Conservation (phyloP, 164 flowering plant genomes). For the Amborella trichopoda region DNA sequence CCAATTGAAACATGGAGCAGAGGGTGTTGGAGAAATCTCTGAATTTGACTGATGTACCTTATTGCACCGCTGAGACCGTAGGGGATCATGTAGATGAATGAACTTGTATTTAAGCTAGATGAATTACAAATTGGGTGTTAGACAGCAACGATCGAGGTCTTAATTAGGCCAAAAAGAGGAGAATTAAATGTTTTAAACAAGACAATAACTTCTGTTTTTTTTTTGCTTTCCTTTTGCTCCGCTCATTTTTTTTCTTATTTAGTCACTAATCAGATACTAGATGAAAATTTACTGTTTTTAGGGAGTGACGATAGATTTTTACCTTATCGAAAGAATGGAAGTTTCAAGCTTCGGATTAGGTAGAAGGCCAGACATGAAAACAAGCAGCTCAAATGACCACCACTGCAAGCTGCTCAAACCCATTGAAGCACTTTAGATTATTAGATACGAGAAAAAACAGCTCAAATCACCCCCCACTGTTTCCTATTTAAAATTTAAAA, state of each 20-base stretch:
- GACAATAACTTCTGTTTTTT: background rate
- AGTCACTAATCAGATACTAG: too few species aligned
- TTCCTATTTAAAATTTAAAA: too few species aligned
- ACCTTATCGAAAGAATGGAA: constrained; percentile 62
- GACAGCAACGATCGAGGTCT: background rate
- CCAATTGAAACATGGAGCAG: constrained; percentile 8
- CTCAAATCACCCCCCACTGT: too few species aligned
- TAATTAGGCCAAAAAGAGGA: background rate
- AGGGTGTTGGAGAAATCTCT: too few species aligned
- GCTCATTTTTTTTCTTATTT: too few species aligned
- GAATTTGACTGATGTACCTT: too few species aligned
- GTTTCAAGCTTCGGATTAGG: constrained; percentile 57
- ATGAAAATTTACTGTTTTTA: background rate
- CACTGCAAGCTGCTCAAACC: constrained; percentile 34
- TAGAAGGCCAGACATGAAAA: constrained; percentile 49
- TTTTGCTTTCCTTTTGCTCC: too few species aligned
- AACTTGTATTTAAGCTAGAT: constrained; percentile 49
- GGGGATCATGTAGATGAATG: constrained; percentile 45
- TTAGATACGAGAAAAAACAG: too few species aligned
- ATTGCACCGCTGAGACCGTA: constrained; percentile 51
- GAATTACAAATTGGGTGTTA: background rate
- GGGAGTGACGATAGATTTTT: background rate
- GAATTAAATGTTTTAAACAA: background rate
- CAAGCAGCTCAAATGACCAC: constrained; percentile 63
- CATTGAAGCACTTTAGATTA: too few species aligned